Conservation (phyloP, 169 alveolate genomes). For the Plasmodium yoelii region DNA sequence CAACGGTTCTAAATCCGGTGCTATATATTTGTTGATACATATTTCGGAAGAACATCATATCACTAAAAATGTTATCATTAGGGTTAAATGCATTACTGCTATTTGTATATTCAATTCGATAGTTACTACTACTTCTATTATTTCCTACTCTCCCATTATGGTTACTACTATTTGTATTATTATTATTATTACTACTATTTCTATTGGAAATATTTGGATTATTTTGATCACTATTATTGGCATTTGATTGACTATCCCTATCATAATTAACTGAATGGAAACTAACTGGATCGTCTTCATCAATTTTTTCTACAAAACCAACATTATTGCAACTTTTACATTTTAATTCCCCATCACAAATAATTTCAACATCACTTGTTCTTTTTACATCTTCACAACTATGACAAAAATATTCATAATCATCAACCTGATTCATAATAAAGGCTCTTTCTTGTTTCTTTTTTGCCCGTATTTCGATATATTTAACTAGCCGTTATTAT, state of each 20-base stretch:
- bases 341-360: slow-evolving; percentile 48
- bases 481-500: too few relatives aligned
- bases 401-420: slow-evolving; percentile 71
- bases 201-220: neutral
- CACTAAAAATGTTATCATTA: slow-evolving; percentile 44
- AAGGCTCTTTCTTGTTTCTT: neutral
- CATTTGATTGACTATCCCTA: slow-evolving; percentile 15
- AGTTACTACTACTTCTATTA: neutral
- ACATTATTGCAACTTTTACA: slow-evolving; percentile 61
- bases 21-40: slow-evolving; percentile 57
- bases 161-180: neutral
- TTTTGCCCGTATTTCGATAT: too few relatives aligned
- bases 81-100: neutral
- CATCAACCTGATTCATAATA: slow-evolving; percentile 66
- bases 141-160: neutral
- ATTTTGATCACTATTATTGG: neutral
- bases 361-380: slow-evolving; percentile 65
- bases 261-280: slow-evolving; percentile 30
- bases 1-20: slow-evolving; percentile 21
- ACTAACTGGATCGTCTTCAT: slow-evolving; percentile 68
- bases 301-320: slow-evolving; percentile 62
- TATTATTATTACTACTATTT: slow-evolving; percentile 1
- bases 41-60: slow-evolving; percentile 59
- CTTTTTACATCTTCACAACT: slow-evolving; percentile 75
- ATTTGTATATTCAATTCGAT: neutral